Conservation (phyloP, 257 asterid species). For the Gentiana straminea region DNA sequence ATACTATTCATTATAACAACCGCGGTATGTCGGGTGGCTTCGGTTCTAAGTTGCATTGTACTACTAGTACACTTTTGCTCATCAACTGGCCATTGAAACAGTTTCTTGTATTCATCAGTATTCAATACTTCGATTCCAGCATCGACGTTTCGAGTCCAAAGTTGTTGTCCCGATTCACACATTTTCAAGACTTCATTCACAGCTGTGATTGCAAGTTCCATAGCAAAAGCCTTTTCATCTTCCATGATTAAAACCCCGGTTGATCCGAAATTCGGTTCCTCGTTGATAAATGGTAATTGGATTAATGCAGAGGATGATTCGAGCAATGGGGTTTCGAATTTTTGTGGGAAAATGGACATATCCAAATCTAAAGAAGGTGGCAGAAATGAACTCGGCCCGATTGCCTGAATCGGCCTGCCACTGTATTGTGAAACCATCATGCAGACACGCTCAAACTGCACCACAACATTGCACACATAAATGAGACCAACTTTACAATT, state of each 20-base stretch:
- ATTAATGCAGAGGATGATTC: constrained; percentile 32
- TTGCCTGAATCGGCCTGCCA: constrained; percentile 41
- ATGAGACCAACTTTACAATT: too few relatives aligned
- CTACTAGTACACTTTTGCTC: constrained; percentile 18
- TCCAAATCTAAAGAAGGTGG: constrained; percentile 60
- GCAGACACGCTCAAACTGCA: constrained; percentile 67
- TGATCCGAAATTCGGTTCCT: constrained; percentile 28
- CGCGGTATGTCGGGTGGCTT: constrained; percentile 61
- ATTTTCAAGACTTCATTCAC: constrained; percentile 54
- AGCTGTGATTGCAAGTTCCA: constrained; percentile 58
- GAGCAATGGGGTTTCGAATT: constrained; percentile 31
- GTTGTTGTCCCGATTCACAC: constrained; percentile 59
- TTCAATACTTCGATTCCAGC: constrained; percentile 35
- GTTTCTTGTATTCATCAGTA: constrained; percentile 50
- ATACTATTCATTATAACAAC: constrained; percentile 90
- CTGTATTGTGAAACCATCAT: constrained; percentile 50
- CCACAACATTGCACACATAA: neutral
- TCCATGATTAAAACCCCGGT: constrained; percentile 45
- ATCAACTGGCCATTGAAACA: constrained; percentile 56
- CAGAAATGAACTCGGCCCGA: constrained; percentile 32
- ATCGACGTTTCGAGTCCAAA: constrained; percentile 38
- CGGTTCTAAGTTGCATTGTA: constrained; percentile 29
- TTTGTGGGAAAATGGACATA: constrained; percentile 42
- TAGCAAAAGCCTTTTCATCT: constrained; percentile 62
- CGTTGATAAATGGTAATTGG: constrained; percentile 45